Percentiles rank a stretch among this genome's conserved stretches.
These are phyloP conservation scores for Amanita polypyramis DNA, from an alignment of 768 basidiomycete species.

Conservation along the genomic window DNA sequence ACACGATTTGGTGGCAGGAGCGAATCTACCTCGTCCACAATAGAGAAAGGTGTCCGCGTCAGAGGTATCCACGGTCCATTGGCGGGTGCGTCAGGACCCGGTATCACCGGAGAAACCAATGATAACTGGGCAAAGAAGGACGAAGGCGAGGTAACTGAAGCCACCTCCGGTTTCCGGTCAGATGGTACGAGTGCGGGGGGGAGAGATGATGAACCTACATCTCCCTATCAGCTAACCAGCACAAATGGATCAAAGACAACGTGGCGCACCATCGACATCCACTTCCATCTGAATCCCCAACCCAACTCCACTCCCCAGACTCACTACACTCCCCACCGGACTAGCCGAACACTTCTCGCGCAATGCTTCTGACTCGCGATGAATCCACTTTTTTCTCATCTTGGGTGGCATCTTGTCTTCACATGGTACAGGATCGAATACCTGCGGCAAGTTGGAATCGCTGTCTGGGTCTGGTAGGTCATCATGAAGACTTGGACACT, in stretches of 20 bases:
- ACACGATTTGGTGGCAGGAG: background rate
- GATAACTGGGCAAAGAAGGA: conserved; percentile 44
- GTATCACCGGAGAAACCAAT: conserved; percentile 25
- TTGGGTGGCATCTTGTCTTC: conserved; percentile 48
- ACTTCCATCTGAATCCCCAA: conserved; percentile 5
- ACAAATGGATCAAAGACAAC: no score
- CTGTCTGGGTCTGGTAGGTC: conserved; percentile 13
- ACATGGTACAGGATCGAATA: background rate
- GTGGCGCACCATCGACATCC: conserved; percentile 8
- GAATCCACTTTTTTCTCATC: conserved; percentile 46
- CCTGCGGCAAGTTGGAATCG: background rate
- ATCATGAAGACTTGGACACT: conserved; percentile 3
- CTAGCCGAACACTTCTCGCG: conserved; percentile 10
- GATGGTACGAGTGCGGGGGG: conserved; percentile 32
- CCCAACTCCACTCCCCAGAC: background rate
- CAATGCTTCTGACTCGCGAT: conserved; percentile 17
- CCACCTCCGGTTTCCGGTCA: no score
- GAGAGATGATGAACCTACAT: conserved; percentile 12
- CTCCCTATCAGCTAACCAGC: background rate
- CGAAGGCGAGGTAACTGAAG: conserved; percentile 27
- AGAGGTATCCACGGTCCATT: background rate
- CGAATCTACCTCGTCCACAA: background rate
- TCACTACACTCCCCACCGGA: background rate
- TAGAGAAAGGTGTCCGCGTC: background rate
- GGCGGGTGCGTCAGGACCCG: no score